These are phyloP conservation scores for Penicillium argentinense DNA, from an alignment of 495 filamentous ascomycete genomes.

Conservation along the genomic window DNA sequence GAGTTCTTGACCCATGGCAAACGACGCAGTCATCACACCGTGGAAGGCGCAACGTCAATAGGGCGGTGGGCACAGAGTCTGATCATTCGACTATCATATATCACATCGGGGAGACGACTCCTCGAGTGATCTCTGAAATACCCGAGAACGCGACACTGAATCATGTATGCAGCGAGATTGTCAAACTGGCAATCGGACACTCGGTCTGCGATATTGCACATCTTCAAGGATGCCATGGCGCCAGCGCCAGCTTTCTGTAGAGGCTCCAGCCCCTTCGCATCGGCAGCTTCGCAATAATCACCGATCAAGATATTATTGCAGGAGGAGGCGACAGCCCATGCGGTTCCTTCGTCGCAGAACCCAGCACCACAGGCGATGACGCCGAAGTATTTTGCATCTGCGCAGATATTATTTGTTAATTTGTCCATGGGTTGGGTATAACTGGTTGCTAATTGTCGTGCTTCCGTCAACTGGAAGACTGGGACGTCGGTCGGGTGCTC, in stretches of 20 bases:
- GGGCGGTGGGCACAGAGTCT: constrained; percentile 10
- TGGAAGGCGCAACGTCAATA: constrained; percentile 15
- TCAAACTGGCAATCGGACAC: constrained; percentile 15
- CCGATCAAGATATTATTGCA: constrained; percentile 24
- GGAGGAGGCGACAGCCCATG: constrained; percentile 18
- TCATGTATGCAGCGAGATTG: constrained; percentile 10
- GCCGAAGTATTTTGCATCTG: constrained; percentile 22
- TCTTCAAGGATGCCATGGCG: constrained; percentile 19
- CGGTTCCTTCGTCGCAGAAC: constrained; percentile 12
- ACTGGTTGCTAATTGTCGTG: constrained; percentile 2
- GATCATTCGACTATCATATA: constrained; percentile 25
- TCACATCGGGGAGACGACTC: constrained; percentile 4
- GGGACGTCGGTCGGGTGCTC: constrained; percentile 21
- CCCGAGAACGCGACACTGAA: constrained; percentile 24
- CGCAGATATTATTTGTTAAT: constrained; percentile 24
- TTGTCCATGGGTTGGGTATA: constrained; percentile 16
- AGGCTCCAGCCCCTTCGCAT: constrained; percentile 2
- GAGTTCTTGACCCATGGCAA: constrained; percentile 14
- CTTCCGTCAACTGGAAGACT: constrained; percentile 7
- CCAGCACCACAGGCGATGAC: constrained; percentile 10
- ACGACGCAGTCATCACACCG: constrained; percentile 11
- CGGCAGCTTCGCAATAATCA: constrained; percentile 25
- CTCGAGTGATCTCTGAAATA: constrained; percentile 20
- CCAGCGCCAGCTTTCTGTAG: constrained; percentile 19
- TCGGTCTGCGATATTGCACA: constrained; percentile 11